A percentile compares a stretch with the other conserved stretches of the same genome.
Conservation (phyloP, 2,329 filamentous ascomycete genomes). For the Aspergillus amoenus region DNA sequence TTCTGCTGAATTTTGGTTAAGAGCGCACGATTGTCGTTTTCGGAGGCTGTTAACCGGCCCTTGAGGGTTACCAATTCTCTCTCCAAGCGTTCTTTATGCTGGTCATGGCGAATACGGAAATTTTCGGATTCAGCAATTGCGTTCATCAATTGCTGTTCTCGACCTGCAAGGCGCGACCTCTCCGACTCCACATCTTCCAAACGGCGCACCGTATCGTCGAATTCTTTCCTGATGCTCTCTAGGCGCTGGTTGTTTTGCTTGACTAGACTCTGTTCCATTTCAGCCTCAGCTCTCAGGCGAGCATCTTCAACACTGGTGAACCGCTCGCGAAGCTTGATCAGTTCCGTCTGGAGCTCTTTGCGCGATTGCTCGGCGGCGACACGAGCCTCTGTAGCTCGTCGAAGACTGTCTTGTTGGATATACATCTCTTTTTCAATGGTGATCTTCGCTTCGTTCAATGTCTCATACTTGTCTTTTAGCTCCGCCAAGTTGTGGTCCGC, state of each 20-base stretch:
- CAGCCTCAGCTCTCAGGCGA: slow-evolving; percentile 75
- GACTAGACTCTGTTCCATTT: slow-evolving; percentile 76
- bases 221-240: slow-evolving; percentile 71
- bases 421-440: slow-evolving; percentile 98
- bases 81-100: slow-evolving; percentile 90
- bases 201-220: slow-evolving; percentile 74
- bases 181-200: slow-evolving; percentile 79
- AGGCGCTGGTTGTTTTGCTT: slow-evolving; percentile 78
- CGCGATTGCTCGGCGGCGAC: slow-evolving; percentile 79
- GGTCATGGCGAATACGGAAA: slow-evolving; percentile 85
- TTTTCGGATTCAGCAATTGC: slow-evolving; percentile 85
- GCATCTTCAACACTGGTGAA: slow-evolving; percentile 85
- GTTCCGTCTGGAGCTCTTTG: slow-evolving; percentile 83
- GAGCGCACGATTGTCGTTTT: slow-evolving; percentile 94
- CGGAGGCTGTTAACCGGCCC: slow-evolving; percentile 82
- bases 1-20: slow-evolving; percentile 98
- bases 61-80: slow-evolving; percentile 88
- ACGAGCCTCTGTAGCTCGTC: slow-evolving; percentile 79
- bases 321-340: slow-evolving; percentile 76
- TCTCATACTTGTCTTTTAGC: slow-evolving; percentile 80
- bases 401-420: slow-evolving; percentile 85
- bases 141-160: slow-evolving; percentile 83
- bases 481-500: slow-evolving; percentile 83
- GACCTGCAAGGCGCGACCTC: slow-evolving; percentile 69
- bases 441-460: slow-evolving; percentile 90